Evolutionary conservation across 495 filamentous ascomycete species (phyloP), one percentile per base, ranked within the genome.

Genomic region (Aspergillus egyptiacus): DNA sequence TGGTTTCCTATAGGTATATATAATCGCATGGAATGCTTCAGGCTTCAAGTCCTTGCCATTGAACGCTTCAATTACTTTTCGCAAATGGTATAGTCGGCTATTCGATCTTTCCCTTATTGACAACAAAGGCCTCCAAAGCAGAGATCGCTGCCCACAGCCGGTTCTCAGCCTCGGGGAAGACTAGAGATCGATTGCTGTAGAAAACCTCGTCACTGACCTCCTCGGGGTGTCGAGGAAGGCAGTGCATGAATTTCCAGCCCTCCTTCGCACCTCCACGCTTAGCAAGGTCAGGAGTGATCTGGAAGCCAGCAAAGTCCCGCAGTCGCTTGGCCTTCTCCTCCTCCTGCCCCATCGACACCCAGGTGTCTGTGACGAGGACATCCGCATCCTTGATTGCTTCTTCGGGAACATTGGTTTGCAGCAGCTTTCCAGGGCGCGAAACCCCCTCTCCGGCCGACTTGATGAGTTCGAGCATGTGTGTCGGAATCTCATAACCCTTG

Each of bases 161-260:
- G 55, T 98, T 98, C 69, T 96, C 93, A 3, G 87, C 93, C 69
- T 98, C 93, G 11, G 78, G 79, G 69, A 95, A 98, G 15, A 96
- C 93, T 41, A 98, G 68, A 24, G 83, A 90, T 55, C 84, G 76
- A 0, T 73, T 66, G 27, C 85, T 80, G 61, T 97, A 96, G 62
- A 97, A 95, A 1, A 98, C 91, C 58, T 88, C 90, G 63, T 98
- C 91, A 45, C 79, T 82, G 7, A 97, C 93, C 70, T 98, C 93
- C 69, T 98, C 91, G 0, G 76, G 80, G 57, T 98, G 90, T 42
- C 93, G 78, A n/a, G 93, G 93, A 42, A 98, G 67, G 63, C 93
- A 98, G 75, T 98, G 93, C 93, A 98, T 96, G 61, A 97, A 98
- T 69, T 87, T 89, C 93, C 93, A 98, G 50, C 76, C 74, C 25